Evolutionary conservation across 176 grass and related monocot species (phyloP).

Genomic region (Elymus sibiricus): DNA sequence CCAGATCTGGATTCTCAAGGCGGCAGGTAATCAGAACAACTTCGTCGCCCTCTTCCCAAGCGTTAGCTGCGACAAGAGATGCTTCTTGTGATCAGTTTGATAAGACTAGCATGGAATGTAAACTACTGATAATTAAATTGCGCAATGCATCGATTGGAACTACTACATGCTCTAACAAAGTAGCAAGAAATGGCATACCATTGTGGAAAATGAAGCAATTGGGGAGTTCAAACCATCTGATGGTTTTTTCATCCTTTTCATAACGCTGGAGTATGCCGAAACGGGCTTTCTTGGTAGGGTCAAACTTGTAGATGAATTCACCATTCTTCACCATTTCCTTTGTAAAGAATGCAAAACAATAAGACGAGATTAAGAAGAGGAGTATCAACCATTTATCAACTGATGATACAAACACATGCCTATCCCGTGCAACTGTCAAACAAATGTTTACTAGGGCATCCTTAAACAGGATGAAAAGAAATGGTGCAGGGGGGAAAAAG

Average conservation of each 20-base stretch:
- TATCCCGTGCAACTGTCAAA: neutral
- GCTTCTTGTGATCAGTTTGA: conserved; percentile 2
- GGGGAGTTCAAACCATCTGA: conserved; percentile 99
- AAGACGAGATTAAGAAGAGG: neutral
- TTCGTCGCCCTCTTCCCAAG: conserved; percentile 89
- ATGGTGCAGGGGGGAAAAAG: neutral
- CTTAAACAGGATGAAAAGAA: neutral
- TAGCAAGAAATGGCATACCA: conserved; percentile 39
- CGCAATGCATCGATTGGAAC: too few species aligned
- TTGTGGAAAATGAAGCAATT: conserved; percentile 99
- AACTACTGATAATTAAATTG: neutral
- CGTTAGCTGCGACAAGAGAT: conserved; percentile 60
- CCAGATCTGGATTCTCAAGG: conserved; percentile 75
- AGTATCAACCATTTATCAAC: neutral
- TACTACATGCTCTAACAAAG: neutral
- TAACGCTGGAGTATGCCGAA: conserved; percentile 86
- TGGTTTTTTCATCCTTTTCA: conserved; percentile 72
- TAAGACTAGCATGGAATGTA: too few species aligned
- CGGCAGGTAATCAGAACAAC: conserved; percentile 83
- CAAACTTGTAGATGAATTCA: conserved; percentile 88
- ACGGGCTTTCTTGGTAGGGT: conserved; percentile 82
- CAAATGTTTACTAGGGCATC: neutral
- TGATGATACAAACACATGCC: neutral
- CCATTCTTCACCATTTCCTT: conserved; percentile 93
- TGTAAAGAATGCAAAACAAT: conserved; percentile 17